Conservation (phyloP, 768 basidiomycete species). For the Phylloporus scabripes region DNA sequence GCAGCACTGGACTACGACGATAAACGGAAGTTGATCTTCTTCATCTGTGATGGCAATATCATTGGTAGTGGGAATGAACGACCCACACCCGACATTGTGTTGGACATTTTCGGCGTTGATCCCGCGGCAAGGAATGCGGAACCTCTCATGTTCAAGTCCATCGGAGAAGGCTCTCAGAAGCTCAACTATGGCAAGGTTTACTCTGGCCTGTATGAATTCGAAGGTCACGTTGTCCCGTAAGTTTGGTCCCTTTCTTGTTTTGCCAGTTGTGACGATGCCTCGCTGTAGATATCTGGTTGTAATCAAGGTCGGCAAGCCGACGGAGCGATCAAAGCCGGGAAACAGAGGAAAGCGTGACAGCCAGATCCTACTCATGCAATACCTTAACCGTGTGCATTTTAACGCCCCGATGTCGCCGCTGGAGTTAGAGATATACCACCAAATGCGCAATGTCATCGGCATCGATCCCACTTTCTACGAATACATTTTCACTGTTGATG, state of each 20-base stretch:
- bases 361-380: constrained; percentile 60
- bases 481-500: constrained; percentile 69
- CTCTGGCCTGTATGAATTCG: constrained; percentile 65
- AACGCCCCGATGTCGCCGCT: constrained; percentile 60
- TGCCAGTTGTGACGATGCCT: not conserved
- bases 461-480: constrained; percentile 74
- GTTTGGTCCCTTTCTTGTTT: constrained; percentile 15
- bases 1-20: constrained; percentile 63
- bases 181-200: constrained; percentile 69
- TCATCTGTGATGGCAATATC: constrained; percentile 69
- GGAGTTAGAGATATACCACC: constrained; percentile 67
- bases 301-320: constrained; percentile 63
- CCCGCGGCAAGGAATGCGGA: constrained; percentile 57
- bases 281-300: constrained; percentile 50
- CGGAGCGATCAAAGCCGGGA: constrained; percentile 58
- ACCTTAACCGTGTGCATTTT: constrained; percentile 65
- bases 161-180: constrained; percentile 61
- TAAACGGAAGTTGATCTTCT: constrained; percentile 61
- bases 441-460: constrained; percentile 70
- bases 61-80: constrained; percentile 65
- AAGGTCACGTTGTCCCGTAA: constrained; percentile 64
- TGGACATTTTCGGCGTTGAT: constrained; percentile 65
- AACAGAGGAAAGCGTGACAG: constrained; percentile 69
- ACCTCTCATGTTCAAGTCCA: constrained; percentile 61
- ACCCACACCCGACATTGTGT: constrained; percentile 59